Conservation (phyloP, 2,329 filamentous ascomycete genomes). For the Penicillium sp. region DNA sequence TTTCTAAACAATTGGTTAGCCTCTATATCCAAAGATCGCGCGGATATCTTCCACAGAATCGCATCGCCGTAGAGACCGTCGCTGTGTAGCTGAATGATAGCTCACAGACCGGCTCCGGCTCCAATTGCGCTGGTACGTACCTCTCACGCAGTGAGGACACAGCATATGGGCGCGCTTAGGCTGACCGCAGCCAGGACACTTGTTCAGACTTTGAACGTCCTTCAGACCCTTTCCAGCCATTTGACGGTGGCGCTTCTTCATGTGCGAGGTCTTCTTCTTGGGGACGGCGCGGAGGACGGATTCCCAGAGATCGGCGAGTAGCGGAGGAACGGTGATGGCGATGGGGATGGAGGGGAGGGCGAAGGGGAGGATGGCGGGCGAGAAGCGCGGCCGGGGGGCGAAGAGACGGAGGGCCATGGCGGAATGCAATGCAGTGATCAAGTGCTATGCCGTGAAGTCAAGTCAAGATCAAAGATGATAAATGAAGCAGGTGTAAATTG, state of each 20-base stretch:
- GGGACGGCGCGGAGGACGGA: slow-evolving; percentile 89
- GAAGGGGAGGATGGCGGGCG: slow-evolving; percentile 33
- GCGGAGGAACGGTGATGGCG: slow-evolving; percentile 64
- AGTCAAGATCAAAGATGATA: too few relatives aligned
- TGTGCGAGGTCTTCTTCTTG: slow-evolving; percentile 98
- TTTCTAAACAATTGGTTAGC: slow-evolving; percentile 37
- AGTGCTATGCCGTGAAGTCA: background rate
- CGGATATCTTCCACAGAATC: too few relatives aligned
- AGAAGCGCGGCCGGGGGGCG: slow-evolving; percentile 19
- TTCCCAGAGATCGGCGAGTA: slow-evolving; percentile 89
- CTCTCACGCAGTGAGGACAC: slow-evolving; percentile 83
- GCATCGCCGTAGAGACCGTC: too few relatives aligned
- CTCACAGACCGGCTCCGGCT: background rate
- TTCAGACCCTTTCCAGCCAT: slow-evolving; percentile 95
- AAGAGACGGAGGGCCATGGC: slow-evolving; percentile 36
- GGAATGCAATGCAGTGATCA: background rate
- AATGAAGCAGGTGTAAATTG: too few relatives aligned
- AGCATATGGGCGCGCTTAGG: slow-evolving; percentile 86
- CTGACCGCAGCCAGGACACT: slow-evolving; percentile 85
- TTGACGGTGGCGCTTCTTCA: slow-evolving; percentile 89
- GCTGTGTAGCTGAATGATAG: too few relatives aligned
- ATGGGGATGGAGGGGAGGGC: slow-evolving; percentile 62
- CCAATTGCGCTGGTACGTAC: slow-evolving; percentile 56
- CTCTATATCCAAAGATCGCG: slow-evolving; percentile 7
- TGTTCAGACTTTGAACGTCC: slow-evolving; percentile 85